Percentiles rank a stretch among this genome's conserved stretches.
Conservation (phyloP, 768 basidiomycete species). For the Pulveroboletus frians region DNA sequence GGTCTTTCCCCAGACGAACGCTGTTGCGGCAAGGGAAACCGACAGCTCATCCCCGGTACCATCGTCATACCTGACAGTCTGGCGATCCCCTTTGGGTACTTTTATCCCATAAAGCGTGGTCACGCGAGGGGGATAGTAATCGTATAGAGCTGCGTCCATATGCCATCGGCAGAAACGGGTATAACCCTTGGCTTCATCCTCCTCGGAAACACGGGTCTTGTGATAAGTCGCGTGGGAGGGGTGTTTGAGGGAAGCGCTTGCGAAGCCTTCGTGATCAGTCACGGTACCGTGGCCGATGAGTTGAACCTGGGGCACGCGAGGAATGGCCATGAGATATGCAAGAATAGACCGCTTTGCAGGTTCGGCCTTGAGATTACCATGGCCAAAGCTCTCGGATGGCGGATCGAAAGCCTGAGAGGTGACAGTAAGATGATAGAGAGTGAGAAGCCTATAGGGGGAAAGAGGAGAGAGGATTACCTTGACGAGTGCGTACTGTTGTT, state of each 20-base stretch:
- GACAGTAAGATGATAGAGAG: constrained; percentile 3
- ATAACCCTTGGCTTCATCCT: constrained; percentile 69
- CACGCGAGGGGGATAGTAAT: constrained; percentile 77
- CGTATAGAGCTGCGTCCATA: constrained; percentile 83
- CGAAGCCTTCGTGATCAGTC: constrained; percentile 77
- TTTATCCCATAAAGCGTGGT: constrained; percentile 80
- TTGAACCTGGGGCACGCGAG: constrained; percentile 84
- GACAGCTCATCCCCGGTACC: constrained; percentile 77
- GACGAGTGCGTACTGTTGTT: constrained; percentile 79
- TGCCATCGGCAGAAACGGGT: constrained; percentile 92
- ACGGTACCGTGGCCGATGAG: constrained; percentile 86
- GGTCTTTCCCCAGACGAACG: constrained; percentile 74
- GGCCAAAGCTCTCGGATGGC: constrained; percentile 59
- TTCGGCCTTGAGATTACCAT: constrained; percentile 84
- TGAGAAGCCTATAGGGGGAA: not conserved
- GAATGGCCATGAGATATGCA: constrained; percentile 87
- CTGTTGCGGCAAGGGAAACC: constrained; percentile 84
- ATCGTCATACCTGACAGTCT: constrained; percentile 76
- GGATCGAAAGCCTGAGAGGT: constrained; percentile 69
- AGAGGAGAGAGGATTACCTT: constrained; percentile 46
- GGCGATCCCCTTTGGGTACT: constrained; percentile 61
- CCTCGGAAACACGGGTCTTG: constrained; percentile 66
- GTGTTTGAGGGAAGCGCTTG: constrained; percentile 75
- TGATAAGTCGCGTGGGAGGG: constrained; percentile 85
- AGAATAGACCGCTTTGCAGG: constrained; percentile 73